phyloP scores from a whole-genome alignment of 257 asterid genomes.

The Penstemon newberryi region DNA sequence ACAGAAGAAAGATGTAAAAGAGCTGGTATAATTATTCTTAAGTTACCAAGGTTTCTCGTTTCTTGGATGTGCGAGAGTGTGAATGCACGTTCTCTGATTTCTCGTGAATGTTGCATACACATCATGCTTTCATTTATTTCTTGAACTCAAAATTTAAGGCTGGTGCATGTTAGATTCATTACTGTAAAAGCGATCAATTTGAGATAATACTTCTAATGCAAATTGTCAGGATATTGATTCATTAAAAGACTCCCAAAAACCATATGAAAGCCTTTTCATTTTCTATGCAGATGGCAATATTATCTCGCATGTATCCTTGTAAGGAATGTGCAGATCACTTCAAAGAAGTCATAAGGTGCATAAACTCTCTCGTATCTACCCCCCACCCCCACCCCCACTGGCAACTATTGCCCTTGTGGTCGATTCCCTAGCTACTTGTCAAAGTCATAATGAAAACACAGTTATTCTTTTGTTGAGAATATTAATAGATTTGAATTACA shows the following conservation, averaged over 20 bases:
- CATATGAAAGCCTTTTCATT: slow-evolving; percentile 24
- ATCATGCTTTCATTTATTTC: neutral
- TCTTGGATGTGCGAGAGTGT: neutral
- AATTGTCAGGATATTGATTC: neutral
- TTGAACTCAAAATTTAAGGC: neutral
- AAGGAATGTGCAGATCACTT: slow-evolving; percentile 97
- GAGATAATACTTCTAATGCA: slow-evolving; percentile 5
- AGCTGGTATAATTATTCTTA: slow-evolving; percentile 61
- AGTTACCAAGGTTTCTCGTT: slow-evolving; percentile 5
- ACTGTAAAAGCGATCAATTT: neutral
- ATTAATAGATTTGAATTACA: neutral
- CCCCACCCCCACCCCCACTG: neutral
- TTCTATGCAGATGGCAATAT: slow-evolving; percentile 73
- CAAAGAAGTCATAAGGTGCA: slow-evolving; percentile 79
- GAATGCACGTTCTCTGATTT: slow-evolving; percentile 1
- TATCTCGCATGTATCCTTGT: slow-evolving; percentile 91
- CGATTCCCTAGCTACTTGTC: neutral
- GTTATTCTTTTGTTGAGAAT: neutral
- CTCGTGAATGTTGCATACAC: neutral
- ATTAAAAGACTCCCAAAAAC: neutral
- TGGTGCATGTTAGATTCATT: neutral
- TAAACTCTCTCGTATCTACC: neutral
- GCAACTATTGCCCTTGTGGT: neutral
- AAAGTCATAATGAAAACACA: neutral
- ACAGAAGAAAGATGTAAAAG: slow-evolving; percentile 92